These are phyloP conservation scores for Metschnikowia gruessii DNA, from an alignment of 805 yeast species.

Conservation along the genomic window DNA sequence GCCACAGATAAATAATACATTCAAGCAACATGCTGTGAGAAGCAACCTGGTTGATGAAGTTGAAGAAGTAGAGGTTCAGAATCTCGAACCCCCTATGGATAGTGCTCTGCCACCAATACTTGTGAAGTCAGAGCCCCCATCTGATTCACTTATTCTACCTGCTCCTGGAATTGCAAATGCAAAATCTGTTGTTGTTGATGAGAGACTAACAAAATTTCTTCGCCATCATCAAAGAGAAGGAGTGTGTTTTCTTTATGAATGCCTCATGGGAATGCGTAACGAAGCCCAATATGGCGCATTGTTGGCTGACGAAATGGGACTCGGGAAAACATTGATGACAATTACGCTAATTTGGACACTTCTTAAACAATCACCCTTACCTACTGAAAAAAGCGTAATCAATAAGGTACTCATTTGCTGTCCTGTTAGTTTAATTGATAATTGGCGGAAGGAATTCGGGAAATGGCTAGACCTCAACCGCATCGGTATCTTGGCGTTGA, in stretches of 20 bases:
- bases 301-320: slow-evolving; percentile 96
- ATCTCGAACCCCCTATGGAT: neutral
- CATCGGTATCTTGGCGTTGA: slow-evolving; percentile 63
- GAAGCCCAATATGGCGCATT: slow-evolving; percentile 64
- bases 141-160: slow-evolving; percentile 4
- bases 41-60: neutral
- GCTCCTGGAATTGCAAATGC: neutral
- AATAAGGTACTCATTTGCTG: slow-evolving; percentile 76
- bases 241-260: slow-evolving; percentile 73
- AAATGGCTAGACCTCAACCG: slow-evolving; percentile 79
- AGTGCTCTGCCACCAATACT: neutral
- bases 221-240: slow-evolving; percentile 89
- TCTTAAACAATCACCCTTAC: slow-evolving; percentile 57
- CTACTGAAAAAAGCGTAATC: slow-evolving; percentile 32
- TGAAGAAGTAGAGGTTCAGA: neutral
- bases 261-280: slow-evolving; percentile 67
- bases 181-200: slow-evolving; percentile 55
- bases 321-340: slow-evolving; percentile 82
- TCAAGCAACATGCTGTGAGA: slow-evolving; percentile 2
- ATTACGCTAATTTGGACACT: slow-evolving; percentile 84
- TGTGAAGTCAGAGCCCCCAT: neutral
- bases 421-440: slow-evolving; percentile 83
- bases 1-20: neutral
- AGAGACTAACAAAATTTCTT: slow-evolving; percentile 48
- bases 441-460: slow-evolving; percentile 84